Percentiles rank a stretch among this genome's conserved stretches.
These are phyloP conservation scores for Polychaeton citri DNA, from an alignment of 2,329 filamentous ascomycete species.

Conservation along the genomic window DNA sequence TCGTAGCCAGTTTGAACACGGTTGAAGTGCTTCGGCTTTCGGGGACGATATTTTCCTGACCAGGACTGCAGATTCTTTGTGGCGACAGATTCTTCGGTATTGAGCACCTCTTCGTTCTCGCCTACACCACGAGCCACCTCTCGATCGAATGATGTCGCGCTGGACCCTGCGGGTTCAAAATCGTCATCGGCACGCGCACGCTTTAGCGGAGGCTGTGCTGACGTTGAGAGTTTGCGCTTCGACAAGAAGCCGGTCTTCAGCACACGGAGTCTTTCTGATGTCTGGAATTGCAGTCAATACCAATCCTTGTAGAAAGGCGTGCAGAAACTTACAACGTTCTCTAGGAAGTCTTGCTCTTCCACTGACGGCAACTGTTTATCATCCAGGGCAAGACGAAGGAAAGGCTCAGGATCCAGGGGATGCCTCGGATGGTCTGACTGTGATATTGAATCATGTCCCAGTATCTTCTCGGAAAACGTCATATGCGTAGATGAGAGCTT, in stretches of 20 bases:
- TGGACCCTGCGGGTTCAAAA: no score
- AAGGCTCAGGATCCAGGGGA: constrained; percentile 49
- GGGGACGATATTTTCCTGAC: constrained; percentile 72
- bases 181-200: no score
- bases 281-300: no score
- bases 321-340: constrained; percentile 36
- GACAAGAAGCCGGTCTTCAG: constrained; percentile 56
- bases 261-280: constrained; percentile 45
- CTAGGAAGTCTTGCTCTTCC: constrained; percentile 46
- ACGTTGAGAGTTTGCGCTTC: constrained; percentile 32
- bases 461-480: no score
- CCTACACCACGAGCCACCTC: constrained; percentile 83
- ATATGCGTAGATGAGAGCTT: constrained; percentile 23
- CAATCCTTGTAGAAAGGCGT: no score
- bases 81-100: constrained; percentile 69
- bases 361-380: constrained; percentile 48
- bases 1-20: constrained; percentile 98
- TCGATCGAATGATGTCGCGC: constrained; percentile 42
- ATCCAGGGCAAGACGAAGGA: constrained; percentile 49
- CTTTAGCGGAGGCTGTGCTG: no score
- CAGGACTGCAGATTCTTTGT: constrained; percentile 56
- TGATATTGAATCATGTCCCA: not conserved
- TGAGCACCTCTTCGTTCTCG: constrained; percentile 93
- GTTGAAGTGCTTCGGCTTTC: constrained; percentile 95
- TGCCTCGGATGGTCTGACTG: constrained; percentile 7